Evolutionary conservation across 2,329 filamentous ascomycete species (phyloP), one percentile per base, ranked within the genome.

Genomic region (Neurospora sp.): DNA sequence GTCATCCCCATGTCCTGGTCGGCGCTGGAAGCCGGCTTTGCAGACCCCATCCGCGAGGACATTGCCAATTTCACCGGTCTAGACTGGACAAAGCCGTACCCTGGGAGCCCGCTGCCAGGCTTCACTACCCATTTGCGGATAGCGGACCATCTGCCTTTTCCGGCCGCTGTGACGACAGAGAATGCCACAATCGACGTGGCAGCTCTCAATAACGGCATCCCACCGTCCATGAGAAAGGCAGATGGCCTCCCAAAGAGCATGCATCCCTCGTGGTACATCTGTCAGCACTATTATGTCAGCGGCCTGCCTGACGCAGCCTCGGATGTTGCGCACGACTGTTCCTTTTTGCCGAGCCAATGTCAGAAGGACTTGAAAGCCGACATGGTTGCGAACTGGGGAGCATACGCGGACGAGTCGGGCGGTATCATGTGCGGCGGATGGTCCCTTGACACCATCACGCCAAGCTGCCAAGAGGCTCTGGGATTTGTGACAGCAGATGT

Each of bases 31-130:
- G 67, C 67, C 67, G 67, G 23, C 67, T 68, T 68, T 39, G 39
- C 67, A 23, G 41, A 40, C 28, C 67, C 67, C 40, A 68, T 46
- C 67, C 23, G 28, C 23, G 33, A 40, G 11, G 67, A 68, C 36
- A 37, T 33, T 19, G 67, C 67, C 67, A 46, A 6, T 12, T 68
- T 68, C 67, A 36, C 41, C 17, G 67, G 67, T 15, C 39, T 46
- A 33, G 41, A 68, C 41, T 68, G 67, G 67, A 68, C 41, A 10
- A 57, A 68, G 19, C 41, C 67, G 12, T 57, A 68, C 52, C 67
- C 41, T 4, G 41, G 67, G 15, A 36, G 40, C 17, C 40, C 41
- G 40, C 8, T 38, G 19, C 12, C 67, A 33, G 37, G 67, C 28
- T 68, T 68, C 41, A 52, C 41, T 15, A 12, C 40, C n/a, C n/a